These are phyloP conservation scores for Pulveroboletus sp. DNA, from an alignment of 768 basidiomycete genomes.

Conservation along the genomic window DNA sequence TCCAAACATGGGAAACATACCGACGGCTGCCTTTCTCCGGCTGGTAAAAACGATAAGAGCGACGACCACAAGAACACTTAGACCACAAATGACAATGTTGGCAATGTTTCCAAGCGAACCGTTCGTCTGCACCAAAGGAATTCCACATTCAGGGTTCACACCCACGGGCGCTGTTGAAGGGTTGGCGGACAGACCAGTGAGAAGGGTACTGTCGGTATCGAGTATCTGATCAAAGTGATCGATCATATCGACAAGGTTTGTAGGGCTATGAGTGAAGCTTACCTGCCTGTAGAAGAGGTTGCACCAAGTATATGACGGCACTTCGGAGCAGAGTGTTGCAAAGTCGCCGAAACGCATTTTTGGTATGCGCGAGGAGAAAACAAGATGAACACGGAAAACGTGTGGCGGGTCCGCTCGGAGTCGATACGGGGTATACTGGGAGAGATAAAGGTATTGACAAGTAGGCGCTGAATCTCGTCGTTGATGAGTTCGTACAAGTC, in stretches of 20 bases:
- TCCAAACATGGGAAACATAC: slow-evolving; percentile 39
- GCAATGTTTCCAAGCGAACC: slow-evolving; percentile 80
- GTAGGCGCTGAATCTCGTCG: slow-evolving; percentile 18
- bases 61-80: slow-evolving; percentile 62
- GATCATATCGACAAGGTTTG: slow-evolving; percentile 4
- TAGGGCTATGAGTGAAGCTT: slow-evolving; percentile 19
- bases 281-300: slow-evolving; percentile 94
- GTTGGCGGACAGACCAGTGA: slow-evolving; percentile 43
- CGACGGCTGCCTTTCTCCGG: slow-evolving; percentile 85
- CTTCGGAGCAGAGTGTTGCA: slow-evolving; percentile 58
- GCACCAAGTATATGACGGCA: slow-evolving; percentile 87
- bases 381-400: neutral
- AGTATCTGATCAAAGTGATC: slow-evolving; percentile 40
- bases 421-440: slow-evolving; percentile 11
- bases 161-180: slow-evolving; percentile 70
- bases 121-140: slow-evolving; percentile 54
- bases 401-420: slow-evolving; percentile 6
- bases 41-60: slow-evolving; percentile 56
- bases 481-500: slow-evolving; percentile 23
- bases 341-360: slow-evolving; percentile 74
- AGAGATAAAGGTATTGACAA: slow-evolving; percentile 19
- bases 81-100: slow-evolving; percentile 77
- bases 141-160: slow-evolving; percentile 78
- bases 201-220: slow-evolving; percentile 30
- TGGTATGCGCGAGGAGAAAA: neutral